Conservation (phyloP, 495 filamentous ascomycete species). For the Xylaria curta region DNA sequence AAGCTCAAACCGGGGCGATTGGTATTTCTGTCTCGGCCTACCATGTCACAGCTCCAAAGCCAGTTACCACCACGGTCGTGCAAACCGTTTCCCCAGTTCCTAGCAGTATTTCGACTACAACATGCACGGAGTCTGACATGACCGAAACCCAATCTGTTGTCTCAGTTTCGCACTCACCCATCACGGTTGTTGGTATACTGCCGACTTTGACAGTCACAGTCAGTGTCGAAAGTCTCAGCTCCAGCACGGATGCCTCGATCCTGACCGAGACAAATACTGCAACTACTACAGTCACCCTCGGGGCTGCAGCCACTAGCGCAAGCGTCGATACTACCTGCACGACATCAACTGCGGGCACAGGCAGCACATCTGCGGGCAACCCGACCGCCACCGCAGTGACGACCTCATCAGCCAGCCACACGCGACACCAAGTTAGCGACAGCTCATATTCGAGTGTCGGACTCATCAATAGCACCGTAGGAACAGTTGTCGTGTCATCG, state of each 20-base stretch:
- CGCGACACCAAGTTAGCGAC: conserved; percentile 8
- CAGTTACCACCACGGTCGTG: conserved; percentile 29
- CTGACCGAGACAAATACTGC: conserved; percentile 20
- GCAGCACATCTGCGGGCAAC: conserved; percentile 11
- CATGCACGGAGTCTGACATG: conserved; percentile 7
- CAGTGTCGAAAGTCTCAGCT: neutral
- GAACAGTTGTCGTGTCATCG: conserved; percentile 11
- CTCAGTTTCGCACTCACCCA: conserved; percentile 7
- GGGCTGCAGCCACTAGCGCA: conserved; percentile 1
- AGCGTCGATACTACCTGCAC: conserved; percentile 22
- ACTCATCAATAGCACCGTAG: conserved; percentile 21
- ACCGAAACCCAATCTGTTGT: conserved; percentile 15
- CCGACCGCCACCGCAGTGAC: neutral
- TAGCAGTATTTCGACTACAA: conserved; percentile 1
- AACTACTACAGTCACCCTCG: conserved; percentile 14
- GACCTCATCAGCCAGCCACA: neutral
- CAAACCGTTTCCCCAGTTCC: conserved; percentile 31
- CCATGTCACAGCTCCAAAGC: conserved; percentile 16
- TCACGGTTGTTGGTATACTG: neutral
- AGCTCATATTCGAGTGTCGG: neutral
- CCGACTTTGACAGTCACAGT: conserved; percentile 6
- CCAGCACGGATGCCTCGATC: conserved; percentile 14
- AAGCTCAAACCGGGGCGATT: conserved; percentile 25
- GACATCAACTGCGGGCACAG: conserved; percentile 23
- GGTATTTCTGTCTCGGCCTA: conserved; percentile 19